Base-by-base conservation (phyloP, 208 protist species). In the Wallacemonas sp. region DNA sequence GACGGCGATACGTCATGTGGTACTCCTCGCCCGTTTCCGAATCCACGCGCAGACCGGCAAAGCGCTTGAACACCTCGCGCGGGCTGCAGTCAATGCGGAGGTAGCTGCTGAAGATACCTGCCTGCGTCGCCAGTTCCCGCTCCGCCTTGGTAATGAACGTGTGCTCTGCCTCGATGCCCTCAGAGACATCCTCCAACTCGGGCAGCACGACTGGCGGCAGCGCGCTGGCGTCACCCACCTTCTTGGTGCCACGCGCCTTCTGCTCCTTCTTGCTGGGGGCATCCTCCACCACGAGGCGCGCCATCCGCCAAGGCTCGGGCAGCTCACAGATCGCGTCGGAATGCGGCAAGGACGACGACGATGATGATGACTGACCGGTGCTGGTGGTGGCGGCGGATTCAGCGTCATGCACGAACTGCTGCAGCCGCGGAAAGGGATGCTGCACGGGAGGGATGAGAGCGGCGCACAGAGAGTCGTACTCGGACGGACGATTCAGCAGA, bases 21-120 rank as follows among this genome's bases (percentile, higher is more conserved):
- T 93, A 96, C 61, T 84, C 72, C 48, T 81, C 74, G 23, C 81
- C 74, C 2, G 85, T 94, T 65, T 94, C 90, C 36, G 67, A 55
- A 65, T 96, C 90, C 14, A 88, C 60, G 39, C 91, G 91, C 23
- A 96, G 79, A 14, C 86, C 91, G 30, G 87, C 84, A 61, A 88
- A 93, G 27, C 91, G 87, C 41, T 62, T 44, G 70, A 96, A 96
- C 16, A 92, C 77, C 56, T 90, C 88, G 43, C 67, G 60, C 0
- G 88, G 65, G 27, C 68, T 30, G 61, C 91, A 96, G 44, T 80
- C 55, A 36, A 96, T 84, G 62, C 83, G 75, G 19, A 96, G 32
- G 36, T 92, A 60, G 9, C 77, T 71, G 38, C 72, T 78, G 34
- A 93, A 72, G 1, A 87, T 56, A 5, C 60, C 61, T 21, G 71